These are phyloP conservation scores for Ascochyta lentis DNA, from an alignment of 2,329 filamentous ascomycete species.

Conservation along the genomic window DNA sequence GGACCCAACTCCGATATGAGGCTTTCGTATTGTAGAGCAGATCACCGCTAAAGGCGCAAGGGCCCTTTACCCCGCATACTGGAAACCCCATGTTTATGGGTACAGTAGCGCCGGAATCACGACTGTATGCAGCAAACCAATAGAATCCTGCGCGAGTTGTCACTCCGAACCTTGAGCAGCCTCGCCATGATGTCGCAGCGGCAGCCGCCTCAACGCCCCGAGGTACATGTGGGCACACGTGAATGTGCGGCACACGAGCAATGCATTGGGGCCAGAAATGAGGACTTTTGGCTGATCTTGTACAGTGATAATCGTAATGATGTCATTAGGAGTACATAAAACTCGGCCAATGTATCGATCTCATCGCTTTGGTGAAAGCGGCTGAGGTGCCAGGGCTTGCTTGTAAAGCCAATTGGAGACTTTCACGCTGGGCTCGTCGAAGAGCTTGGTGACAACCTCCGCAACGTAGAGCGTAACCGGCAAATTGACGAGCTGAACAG, in stretches of 20 bases:
- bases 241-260: slow-evolving; percentile 8
- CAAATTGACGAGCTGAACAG: slow-evolving; percentile 62
- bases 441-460: slow-evolving; percentile 45
- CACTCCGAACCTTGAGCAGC: neutral
- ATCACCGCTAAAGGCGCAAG: slow-evolving; percentile 11
- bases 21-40: neutral
- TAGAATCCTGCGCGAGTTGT: slow-evolving; percentile 7
- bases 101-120: slow-evolving; percentile 8
- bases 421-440: slow-evolving; percentile 62
- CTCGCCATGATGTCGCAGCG: slow-evolving; percentile 1
- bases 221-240: slow-evolving; percentile 7
- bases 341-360: neutral
- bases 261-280: neutral
- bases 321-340: neutral
- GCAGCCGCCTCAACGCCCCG: neutral
- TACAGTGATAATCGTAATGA: neutral
- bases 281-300: neutral
- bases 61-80: slow-evolving; percentile 15
- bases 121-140: slow-evolving; percentile 7
- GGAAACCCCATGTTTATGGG: neutral
- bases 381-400: slow-evolving; percentile 46
- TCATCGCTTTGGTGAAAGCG: slow-evolving; percentile 15
- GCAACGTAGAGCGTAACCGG: slow-evolving; percentile 41
- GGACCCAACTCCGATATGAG: slow-evolving; percentile 4
- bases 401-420: slow-evolving; percentile 61